These are phyloP conservation scores for Candida palmyrensis DNA, from an alignment of 805 yeast genomes.

Conservation along the genomic window DNA sequence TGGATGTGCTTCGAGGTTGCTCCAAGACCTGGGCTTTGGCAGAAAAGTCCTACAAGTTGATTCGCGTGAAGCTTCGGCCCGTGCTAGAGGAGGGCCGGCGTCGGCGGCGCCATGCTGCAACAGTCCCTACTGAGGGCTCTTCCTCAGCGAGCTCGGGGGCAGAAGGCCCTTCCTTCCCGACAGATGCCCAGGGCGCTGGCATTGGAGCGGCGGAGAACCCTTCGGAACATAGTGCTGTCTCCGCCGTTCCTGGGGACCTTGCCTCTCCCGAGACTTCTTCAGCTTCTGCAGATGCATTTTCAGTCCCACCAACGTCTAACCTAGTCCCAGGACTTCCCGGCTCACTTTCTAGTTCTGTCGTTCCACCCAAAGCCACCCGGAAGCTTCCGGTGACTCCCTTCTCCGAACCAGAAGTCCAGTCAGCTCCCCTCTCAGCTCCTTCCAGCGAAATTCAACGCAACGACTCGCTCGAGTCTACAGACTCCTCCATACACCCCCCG, in stretches of 20 bases:
- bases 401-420: neutral
- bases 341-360: no score
- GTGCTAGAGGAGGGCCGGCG: neutral
- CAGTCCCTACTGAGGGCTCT: neutral
- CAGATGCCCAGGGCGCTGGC: no score
- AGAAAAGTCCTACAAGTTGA: slow-evolving; percentile 38
- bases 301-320: neutral
- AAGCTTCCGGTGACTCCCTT: neutral
- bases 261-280: neutral
- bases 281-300: neutral
- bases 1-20: slow-evolving; percentile 35
- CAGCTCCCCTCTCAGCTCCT: neutral
- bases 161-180: no score
- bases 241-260: neutral
- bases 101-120: neutral
- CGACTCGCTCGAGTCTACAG: no score
- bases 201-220: no score
- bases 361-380: neutral
- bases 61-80: slow-evolving; percentile 27
- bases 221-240: no score
- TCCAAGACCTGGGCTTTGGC: slow-evolving; percentile 46
- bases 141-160: neutral
- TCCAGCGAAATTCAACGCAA: no score
- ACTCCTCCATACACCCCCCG: neutral
- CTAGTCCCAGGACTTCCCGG: no score